Base-by-base conservation (phyloP, 176 grass and related monocot genomes). In the Aegilops speltoides region DNA sequence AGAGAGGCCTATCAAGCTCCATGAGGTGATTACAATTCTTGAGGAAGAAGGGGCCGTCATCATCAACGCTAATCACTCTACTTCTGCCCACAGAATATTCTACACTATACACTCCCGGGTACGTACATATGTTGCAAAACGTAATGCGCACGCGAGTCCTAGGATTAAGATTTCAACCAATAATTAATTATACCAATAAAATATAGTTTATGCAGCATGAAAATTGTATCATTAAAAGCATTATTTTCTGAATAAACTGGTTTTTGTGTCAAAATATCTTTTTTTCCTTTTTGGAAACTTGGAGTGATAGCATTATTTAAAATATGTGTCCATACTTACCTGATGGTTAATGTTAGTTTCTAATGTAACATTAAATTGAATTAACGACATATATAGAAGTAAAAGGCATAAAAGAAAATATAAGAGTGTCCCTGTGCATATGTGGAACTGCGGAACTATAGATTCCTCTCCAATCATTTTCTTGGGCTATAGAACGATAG, bases 11-110 rank as follows among this genome's bases (percentile, higher is more conserved):
- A 78, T 89, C 78, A 91, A 85, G 78, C 59, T 97, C 15, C 92
- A 91, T 20, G 73, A 91, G 62, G 88, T 94, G 29, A 81, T 93
- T 34, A 66, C 41, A 19, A 45, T 97, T 54, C 85, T 93, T 17
- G 87, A 94, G 52, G 90, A 97, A 84, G 92, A 97, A 97, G 95
- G 95, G 2, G 88, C 88, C 0, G 79, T 91, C 24, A 81, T 93
- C 24, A 12, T 80, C 65, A 86, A 63, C n/a, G 90, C 90, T 14
- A 93, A 86, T 75, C 56, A 89, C 66, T 87, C 78, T 11, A 16
- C 68, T 9, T 13, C 82, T n/a, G 84, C 38, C 22, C 45, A 70
- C 36, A 84, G 69, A 52, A 77, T 89, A 25, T 93, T 92, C 64
- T 73, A 88, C 82, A 91, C 68, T 17, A 88, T 97, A 61, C 89